phyloP scores from a whole-genome alignment of 139 green algal genomes.

The Eudorina sp. region DNA sequence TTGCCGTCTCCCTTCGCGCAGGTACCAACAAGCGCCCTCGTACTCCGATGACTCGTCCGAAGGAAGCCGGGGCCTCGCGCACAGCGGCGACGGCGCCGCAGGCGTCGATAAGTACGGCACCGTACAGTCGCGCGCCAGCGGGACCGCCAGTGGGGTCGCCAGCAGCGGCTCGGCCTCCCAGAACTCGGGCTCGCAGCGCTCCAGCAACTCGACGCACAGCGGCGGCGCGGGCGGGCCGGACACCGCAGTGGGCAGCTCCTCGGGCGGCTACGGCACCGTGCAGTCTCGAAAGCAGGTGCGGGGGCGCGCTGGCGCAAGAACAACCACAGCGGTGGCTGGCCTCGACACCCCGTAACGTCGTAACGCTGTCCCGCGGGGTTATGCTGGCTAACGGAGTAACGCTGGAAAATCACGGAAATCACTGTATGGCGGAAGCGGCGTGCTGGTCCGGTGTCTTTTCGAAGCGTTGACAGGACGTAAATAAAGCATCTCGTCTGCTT shows the following conservation, averaged over 20 bases:
- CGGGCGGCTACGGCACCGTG: constrained; percentile 9
- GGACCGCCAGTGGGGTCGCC: background rate
- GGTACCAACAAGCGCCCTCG: background rate
- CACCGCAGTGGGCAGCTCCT: background rate
- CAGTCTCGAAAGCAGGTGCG: constrained; percentile 36
- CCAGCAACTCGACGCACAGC: background rate
- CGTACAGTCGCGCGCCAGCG: constrained; percentile 25
- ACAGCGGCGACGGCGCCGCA: background rate
- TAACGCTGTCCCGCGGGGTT: no score
- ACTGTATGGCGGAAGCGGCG: no score
- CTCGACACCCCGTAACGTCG: no score
- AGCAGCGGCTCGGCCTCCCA: constrained; percentile 5
- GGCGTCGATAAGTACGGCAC: constrained; percentile 23
- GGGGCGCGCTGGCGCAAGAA: no score
- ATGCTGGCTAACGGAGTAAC: no score
- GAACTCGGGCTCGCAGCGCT: background rate
- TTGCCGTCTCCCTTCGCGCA: background rate
- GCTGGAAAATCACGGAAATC: no score
- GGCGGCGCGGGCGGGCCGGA: background rate
- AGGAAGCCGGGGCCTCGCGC: background rate
- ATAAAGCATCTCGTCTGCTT: no score
- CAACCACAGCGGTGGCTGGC: no score
- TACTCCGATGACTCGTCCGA: background rate
- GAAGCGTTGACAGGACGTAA: no score
- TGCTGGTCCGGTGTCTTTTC: no score